phyloP scores from a whole-genome alignment of 2,329 filamentous ascomycete species.

The Colletotrichum neosansevieriae region DNA sequence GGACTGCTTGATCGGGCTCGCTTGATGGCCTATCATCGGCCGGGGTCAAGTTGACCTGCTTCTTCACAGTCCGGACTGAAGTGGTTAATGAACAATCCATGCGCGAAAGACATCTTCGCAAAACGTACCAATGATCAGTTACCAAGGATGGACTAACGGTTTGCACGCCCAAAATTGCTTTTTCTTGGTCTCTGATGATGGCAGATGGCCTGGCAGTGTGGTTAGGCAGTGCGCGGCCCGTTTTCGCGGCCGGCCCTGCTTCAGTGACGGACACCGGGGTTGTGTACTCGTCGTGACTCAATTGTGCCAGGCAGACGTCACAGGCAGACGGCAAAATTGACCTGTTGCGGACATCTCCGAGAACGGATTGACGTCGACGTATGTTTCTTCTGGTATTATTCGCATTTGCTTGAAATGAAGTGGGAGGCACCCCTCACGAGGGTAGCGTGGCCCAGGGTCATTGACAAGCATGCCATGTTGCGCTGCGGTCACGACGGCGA shows the following conservation, averaged over 20 bases:
- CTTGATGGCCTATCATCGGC: slow-evolving; percentile 24
- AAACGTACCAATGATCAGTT: slow-evolving; percentile 5
- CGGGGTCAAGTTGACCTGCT: slow-evolving; percentile 7
- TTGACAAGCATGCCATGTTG: slow-evolving; percentile 8
- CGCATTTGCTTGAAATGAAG: slow-evolving; percentile 11
- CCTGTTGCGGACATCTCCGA: slow-evolving; percentile 3
- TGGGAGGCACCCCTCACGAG: neutral
- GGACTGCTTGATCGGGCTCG: slow-evolving; percentile 3
- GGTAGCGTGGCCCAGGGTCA: slow-evolving; percentile 4
- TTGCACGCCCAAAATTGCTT: slow-evolving; percentile 10
- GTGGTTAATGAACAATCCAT: neutral
- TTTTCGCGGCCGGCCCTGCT: slow-evolving; percentile 22
- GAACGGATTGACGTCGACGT: neutral
- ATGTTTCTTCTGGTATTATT: slow-evolving; percentile 3
- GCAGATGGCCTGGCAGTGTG: slow-evolving; percentile 34
- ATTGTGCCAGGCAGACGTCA: slow-evolving; percentile 11
- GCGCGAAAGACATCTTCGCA: neutral
- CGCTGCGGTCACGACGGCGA: neutral
- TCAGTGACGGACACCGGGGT: slow-evolving; percentile 10
- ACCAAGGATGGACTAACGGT: slow-evolving; percentile 4
- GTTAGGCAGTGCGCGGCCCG: slow-evolving; percentile 30
- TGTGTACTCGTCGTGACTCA: slow-evolving; percentile 9
- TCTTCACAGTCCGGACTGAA: slow-evolving; percentile 1
- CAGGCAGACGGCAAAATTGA: slow-evolving; percentile 1
- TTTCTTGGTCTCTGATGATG: slow-evolving; percentile 3